Percentiles rank a stretch among this genome's conserved stretches.
Evolutionary conservation across 768 basidiomycete species (phyloP).

Genomic region (Chalciporus chontae): DNA sequence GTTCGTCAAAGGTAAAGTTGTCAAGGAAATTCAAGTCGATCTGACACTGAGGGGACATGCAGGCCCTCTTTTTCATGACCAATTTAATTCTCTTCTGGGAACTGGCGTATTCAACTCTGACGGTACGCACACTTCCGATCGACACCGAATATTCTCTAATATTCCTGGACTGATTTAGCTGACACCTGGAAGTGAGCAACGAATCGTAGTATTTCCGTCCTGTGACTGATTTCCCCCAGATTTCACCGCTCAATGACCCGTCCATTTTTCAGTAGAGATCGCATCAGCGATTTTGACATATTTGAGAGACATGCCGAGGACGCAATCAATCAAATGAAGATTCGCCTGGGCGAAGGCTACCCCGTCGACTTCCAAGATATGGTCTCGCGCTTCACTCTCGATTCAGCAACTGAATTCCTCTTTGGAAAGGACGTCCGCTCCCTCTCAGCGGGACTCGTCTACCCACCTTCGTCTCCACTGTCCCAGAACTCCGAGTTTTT

Average conservation of each 20-base stretch:
- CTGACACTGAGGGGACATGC: background rate
- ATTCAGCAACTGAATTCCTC: conserved; percentile 56
- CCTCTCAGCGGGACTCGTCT: conserved; percentile 37
- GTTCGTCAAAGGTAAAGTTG: conserved; percentile 33
- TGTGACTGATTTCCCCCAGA: conserved; percentile 16
- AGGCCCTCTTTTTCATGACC: conserved; percentile 25
- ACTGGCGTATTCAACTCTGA: conserved; percentile 42
- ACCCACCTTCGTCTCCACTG: conserved; percentile 23
- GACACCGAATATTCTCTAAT: background rate
- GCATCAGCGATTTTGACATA: conserved; percentile 39
- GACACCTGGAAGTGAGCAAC: conserved; percentile 38
- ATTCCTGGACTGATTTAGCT: conserved; percentile 12
- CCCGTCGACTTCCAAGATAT: conserved; percentile 45
- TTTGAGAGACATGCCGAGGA: conserved; percentile 36
- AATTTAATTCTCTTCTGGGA: conserved; percentile 31
- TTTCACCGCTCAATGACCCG: conserved; percentile 43
- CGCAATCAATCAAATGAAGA: conserved; percentile 32
- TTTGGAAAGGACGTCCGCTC: conserved; percentile 42
- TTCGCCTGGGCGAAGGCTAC: conserved; percentile 32
- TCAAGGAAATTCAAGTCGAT: background rate
- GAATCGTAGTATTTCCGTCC: background rate
- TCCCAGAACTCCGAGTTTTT: conserved; percentile 22
- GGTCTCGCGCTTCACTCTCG: conserved; percentile 47
- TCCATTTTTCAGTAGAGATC: conserved; percentile 39
- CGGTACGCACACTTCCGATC: conserved; percentile 16